A percentile compares a stretch with the other conserved stretches of the same genome.
Conservation (phyloP, 1,284 basidiomycete genomes). For the Cutaneotrichosporon cavernicola region DNA sequence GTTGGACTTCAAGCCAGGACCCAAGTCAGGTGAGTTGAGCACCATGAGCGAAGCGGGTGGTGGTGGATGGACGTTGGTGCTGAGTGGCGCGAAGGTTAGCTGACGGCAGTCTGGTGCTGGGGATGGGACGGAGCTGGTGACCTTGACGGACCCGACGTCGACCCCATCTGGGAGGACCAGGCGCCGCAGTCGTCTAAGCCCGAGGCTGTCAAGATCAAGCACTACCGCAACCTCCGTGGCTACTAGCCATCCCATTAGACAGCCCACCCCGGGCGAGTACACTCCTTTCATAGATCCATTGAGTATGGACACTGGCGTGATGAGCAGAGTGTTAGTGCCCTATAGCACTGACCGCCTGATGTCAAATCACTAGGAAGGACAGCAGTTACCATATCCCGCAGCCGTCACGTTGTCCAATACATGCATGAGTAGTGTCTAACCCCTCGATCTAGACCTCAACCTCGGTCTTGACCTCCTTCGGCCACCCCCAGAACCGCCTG, state of each 20-base stretch:
- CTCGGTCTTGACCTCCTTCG: conserved; percentile 26
- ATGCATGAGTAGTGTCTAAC: conserved; percentile 5
- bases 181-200: conserved; percentile 64
- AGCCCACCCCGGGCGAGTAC: background rate
- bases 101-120: conserved; percentile 85
- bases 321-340: too few species aligned
- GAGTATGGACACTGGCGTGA: conserved; percentile 3
- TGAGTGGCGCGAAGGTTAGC: background rate
- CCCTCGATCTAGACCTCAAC: background rate
- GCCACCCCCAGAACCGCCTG: conserved; percentile 52
- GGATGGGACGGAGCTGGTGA: conserved; percentile 98
- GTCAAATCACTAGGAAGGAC: too few species aligned
- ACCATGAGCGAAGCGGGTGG: background rate
- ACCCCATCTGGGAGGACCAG: conserved; percentile 90
- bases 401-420: conserved; percentile 3
- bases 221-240: conserved; percentile 60
- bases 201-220: conserved; percentile 69
- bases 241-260: background rate
- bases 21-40: conserved; percentile 70
- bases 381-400: background rate
- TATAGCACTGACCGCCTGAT: too few species aligned
- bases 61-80: too few species aligned
- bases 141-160: conserved; percentile 85
- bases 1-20: conserved; percentile 73
- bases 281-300: conserved; percentile 22